Evolutionary conservation across 352 stramenopile species (phyloP).

Genomic region (Phytophthora lateralis): DNA sequence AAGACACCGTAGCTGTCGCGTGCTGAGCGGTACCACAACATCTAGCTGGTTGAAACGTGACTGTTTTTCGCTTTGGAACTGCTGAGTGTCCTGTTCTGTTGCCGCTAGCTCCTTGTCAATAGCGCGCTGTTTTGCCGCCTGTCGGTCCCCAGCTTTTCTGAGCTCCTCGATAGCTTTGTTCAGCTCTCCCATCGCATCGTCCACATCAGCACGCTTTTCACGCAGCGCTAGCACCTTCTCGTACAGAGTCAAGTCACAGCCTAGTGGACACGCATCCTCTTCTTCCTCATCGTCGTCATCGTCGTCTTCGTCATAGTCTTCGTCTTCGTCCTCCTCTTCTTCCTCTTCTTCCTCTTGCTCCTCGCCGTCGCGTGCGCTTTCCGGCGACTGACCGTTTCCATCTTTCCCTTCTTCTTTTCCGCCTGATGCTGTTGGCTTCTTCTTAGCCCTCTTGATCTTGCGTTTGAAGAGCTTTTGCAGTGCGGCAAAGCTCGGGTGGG

Average conservation of each 20-base stretch:
- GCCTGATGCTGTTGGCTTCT: conserved; percentile 38
- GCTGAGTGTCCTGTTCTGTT: conserved; percentile 89
- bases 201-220: conserved; percentile 91
- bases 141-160: conserved; percentile 83
- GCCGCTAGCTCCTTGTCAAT: conserved; percentile 93
- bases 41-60: conserved; percentile 89
- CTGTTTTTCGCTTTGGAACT: conserved; percentile 95
- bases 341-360: conserved; percentile 78
- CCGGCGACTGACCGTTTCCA: conserved; percentile 27
- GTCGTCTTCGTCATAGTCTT: conserved; percentile 90
- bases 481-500: conserved; percentile 67
- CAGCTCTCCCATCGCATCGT: conserved; percentile 89
- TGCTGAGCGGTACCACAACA: conserved; percentile 79
- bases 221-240: conserved; percentile 92
- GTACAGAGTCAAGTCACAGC: conserved; percentile 91
- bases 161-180: conserved; percentile 90
- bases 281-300: conserved; percentile 93
- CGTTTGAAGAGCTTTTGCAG: conserved; percentile 93
- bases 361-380: conserved; percentile 57
- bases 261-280: conserved; percentile 82
- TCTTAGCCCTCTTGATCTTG: conserved; percentile 93
- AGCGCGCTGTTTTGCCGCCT: conserved; percentile 82
- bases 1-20: conserved; percentile 75
- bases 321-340: conserved; percentile 71
- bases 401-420: conserved; percentile 46